Evolutionary conservation across 2,329 filamentous ascomycete species (phyloP), one percentile per base, ranked within the genome.

Genomic region (Colletotrichum zoysiae): DNA sequence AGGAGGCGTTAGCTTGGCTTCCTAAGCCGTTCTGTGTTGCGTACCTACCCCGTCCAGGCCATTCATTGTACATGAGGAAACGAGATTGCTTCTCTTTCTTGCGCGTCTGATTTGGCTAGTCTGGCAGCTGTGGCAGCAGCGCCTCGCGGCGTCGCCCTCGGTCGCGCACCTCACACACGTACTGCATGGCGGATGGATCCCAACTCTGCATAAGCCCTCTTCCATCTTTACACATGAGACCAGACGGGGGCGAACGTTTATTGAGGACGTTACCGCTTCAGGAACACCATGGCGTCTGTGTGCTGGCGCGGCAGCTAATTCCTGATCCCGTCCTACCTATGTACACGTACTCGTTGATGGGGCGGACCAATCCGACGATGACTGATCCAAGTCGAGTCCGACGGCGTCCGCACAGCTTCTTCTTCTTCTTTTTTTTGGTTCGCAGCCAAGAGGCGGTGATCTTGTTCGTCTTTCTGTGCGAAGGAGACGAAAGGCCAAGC

Each of bases 11-110:
- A 48, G 62, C 44, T 68, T 58, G 35, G 58, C 63, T 63, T 12
- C 8, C 18, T 64, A 51, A 42, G 62, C 20, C 7, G 18, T 35
- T 20, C 4, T 56, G 44, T 56, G 44, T 56, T 30, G 40, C 14
- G n/a, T n/a, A 56, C 42, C n/a, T n/a, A 56, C 42, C n/a, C 44
- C 18, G 44, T 46, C 44, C 33, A 67, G 30, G 38, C 42, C 20
- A 42, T 6, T 38, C 20, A 42, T 6, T 38, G 53, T 40, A n/a
- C 40, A 26, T 23, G 33, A 53, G 16, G 35, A 7, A n/a, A 60
- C 53, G 46, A 30, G 12, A 59, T 59, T 66, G 40, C 63, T 66
- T 53, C 44, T 61, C 58, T 51, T n/a, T 61, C 58, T 51, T n/a
- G 20, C 9, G 23, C 11, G 20, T 35, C 4, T 35, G 59, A 53